Base-by-base conservation (phyloP, 129 eudicot species). In the Flaveria sonorensis region DNA sequence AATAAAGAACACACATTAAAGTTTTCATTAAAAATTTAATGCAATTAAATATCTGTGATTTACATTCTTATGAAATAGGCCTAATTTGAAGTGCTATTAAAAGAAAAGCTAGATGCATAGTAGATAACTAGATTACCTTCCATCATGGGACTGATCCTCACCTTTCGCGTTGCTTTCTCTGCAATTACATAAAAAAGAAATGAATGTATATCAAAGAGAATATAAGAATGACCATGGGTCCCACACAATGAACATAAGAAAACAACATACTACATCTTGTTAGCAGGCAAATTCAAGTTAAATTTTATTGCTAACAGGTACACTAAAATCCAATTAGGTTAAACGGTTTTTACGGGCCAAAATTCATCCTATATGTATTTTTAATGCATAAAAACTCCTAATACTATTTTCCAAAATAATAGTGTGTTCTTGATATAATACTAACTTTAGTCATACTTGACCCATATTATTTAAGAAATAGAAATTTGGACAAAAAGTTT, bases 141-240 rank as follows among this genome's bases (percentile, higher is more conserved):
- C 96, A 86, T 93, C 93, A 9, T 90, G 95, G 64, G 89, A 87
- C 23, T 80, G 97, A 72, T 87, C 94, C 74, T 91, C 99, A 50
- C 87, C 85, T 83, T 68, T 87, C 53, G 71, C 86, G 47, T 86
- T 86, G 81, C 92, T 95, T 82, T 83, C 97, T 88, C 99, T 89
- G 89, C 71, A 69, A 46, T 10, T 68, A 80, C 10, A 73, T 42
- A 71, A 70, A 72, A 52, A 19, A 76, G 6, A 78, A 56, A 59
- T 56, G 68, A 70, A 47, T 47, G 68, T 13, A 47, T 36, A 47
- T 47, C 59, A 70, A 19, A 12, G 19, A 56, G 28, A 18, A 56
- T 19, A 8, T 24, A 56, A 18, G 60, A 56, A 3, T 56, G 62
- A 20, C 62, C 62, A 56, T 56, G 62, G 26, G 13, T 36, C 13